Percentiles rank a stretch among this genome's conserved stretches.
Conservation (phyloP, 1,284 basidiomycete genomes). For the Sparassis latifolia region DNA sequence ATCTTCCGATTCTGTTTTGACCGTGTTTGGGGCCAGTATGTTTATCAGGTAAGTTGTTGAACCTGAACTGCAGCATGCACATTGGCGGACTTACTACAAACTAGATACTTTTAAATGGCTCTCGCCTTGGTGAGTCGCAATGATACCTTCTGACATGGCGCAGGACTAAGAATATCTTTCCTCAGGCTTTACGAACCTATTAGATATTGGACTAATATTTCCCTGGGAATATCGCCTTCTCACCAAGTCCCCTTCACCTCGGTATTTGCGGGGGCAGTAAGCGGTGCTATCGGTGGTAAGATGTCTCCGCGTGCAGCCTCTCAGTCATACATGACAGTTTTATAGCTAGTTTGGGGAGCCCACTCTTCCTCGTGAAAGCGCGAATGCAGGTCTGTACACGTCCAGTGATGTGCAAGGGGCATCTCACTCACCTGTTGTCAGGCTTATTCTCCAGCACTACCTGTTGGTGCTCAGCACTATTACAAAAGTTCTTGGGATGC, state of each 20-base stretch:
- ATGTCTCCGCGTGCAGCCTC: constrained; percentile 1
- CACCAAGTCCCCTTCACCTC: constrained; percentile 72
- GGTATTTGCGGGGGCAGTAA: constrained; percentile 80
- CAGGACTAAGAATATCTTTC: no score
- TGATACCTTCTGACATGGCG: no score
- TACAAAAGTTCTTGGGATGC: constrained; percentile 86
- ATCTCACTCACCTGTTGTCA: constrained; percentile 20
- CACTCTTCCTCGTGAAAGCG: constrained; percentile 94
- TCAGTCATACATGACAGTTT: not conserved
- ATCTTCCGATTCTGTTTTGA: no score
- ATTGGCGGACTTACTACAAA: constrained; percentile 1
- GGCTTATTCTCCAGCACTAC: constrained; percentile 91
- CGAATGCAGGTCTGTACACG: constrained; percentile 76
- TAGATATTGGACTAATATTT: constrained; percentile 63
- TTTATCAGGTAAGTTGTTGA: constrained; percentile 68
- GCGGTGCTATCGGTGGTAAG: constrained; percentile 85
- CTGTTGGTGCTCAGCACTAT: constrained; percentile 89
- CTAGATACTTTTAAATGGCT: constrained; percentile 91
- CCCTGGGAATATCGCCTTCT: constrained; percentile 57
- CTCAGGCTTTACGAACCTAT: constrained; percentile 95
- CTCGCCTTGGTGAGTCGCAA: constrained; percentile 66
- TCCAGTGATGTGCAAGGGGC: not conserved
- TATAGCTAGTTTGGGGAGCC: constrained; percentile 68
- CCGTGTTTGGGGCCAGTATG: constrained; percentile 49
- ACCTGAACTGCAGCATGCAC: not conserved